Percentiles rank a stretch among this genome's conserved stretches.
phyloP scores from a whole-genome alignment of 768 basidiomycete genomes.

The Kwoniella botswanensis region DNA sequence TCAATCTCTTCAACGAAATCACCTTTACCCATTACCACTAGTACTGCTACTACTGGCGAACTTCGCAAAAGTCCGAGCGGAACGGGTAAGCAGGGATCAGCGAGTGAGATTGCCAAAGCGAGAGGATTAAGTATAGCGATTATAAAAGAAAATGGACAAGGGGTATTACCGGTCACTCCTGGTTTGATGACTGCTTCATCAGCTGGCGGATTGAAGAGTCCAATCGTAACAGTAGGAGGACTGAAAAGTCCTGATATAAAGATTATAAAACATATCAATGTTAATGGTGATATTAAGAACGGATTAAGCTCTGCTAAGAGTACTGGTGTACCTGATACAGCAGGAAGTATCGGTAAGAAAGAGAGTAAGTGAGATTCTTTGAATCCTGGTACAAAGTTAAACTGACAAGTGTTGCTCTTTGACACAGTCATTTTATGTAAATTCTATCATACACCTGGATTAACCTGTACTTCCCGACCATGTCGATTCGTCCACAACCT shows the following conservation, averaged over 20 bases:
- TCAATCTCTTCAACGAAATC: constrained; percentile 1
- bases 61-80: constrained; percentile 21
- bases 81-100: neutral
- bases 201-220: constrained; percentile 10
- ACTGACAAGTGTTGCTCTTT: neutral
- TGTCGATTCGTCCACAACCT: constrained; percentile 57
- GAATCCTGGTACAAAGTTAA: neutral
- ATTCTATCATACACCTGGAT: constrained; percentile 56
- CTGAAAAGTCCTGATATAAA: constrained; percentile 16
- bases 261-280: constrained; percentile 1
- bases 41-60: neutral
- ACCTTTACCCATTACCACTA: neutral
- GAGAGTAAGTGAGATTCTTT: constrained; percentile 24
- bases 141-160: constrained; percentile 37
- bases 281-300: neutral
- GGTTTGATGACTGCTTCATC: constrained; percentile 14
- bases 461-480: constrained; percentile 57
- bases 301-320: constrained; percentile 11
- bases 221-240: neutral
- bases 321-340: constrained; percentile 18
- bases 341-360: constrained; percentile 18
- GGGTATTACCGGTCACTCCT: constrained; percentile 32
- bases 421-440: constrained; percentile 55
- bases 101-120: constrained; percentile 23
- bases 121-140: constrained; percentile 48